Base-by-base conservation (phyloP, 495 filamentous ascomycete genomes). In the Bryoglossum gracile region DNA sequence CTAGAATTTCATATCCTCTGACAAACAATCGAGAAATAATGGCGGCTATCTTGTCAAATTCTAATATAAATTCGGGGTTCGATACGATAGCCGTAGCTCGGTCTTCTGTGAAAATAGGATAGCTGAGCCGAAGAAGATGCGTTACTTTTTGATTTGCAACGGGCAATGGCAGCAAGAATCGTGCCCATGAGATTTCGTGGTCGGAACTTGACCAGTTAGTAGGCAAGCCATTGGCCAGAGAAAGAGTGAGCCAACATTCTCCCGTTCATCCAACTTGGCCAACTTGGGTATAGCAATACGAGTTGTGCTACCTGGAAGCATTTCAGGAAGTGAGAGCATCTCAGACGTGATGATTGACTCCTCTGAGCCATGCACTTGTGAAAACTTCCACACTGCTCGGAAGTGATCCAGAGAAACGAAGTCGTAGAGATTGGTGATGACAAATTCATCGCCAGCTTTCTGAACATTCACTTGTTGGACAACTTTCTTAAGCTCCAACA, bases 401-500 rank as follows among this genome's bases (percentile, higher is more conserved):
- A 81, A 54, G 54, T 76, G 69, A 3, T 71, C 66, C 10, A 82
- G 56, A 0, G 55, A 66, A 26, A 66, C 38, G 58, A 81, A 82
- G 56, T 81, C 68, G 55, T 75, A 72, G 8, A 63, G 57, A 42
- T 80, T 82, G 8, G 70, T 50, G 6, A 82, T 48, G 0, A 54
- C 40, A 16, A 67, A 32, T 33, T 58, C 16, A 28, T 59, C 33
- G 5, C 54, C 53, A 1, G 62, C 46, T 0, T 65, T 51, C 8
- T 55, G 24, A 8, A 70, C 32, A 36, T 62, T 56, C n/a, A 82
- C 64, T 0, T 81, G 81, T 40, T 79, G 68, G 37, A 81, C 68
- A 8, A 70, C 76, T 57, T 82, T 84, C 49, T 79, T 78, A 17
- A 76, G 71, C 60, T 86, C 82, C 8, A 68, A 50, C 17, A 84